Conservation (phyloP, 305 asterid species). For the Solanum hybrid region DNA sequence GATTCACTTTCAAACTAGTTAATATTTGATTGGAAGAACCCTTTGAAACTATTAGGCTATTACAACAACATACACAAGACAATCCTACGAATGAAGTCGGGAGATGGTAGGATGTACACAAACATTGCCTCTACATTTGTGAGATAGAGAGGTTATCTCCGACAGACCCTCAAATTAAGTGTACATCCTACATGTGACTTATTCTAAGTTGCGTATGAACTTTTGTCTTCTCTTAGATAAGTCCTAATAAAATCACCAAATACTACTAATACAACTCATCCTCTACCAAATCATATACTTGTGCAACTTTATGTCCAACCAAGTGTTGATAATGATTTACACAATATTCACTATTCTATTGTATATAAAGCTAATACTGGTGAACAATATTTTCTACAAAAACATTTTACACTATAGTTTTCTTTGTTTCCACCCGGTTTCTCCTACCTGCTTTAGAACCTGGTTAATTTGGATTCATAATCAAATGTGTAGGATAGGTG, state of each 20-base stretch:
- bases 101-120: not conserved
- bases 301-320: conserved; percentile 2
- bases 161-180: not conserved
- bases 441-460: not conserved
- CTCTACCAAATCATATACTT: not conserved
- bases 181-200: not conserved
- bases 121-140: not conserved
- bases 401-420: not conserved
- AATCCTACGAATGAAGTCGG: not conserved
- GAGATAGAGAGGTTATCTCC: not conserved
- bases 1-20: not conserved
- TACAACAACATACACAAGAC: not conserved
- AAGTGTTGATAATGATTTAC: not conserved
- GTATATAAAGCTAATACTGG: not conserved
- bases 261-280: not conserved
- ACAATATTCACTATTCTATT: not conserved
- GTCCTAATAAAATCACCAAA: not conserved
- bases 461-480: not conserved
- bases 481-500: too few relatives aligned
- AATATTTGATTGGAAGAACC: not conserved
- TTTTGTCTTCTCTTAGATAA: not conserved
- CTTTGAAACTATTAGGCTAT: not conserved
- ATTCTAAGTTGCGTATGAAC: not conserved
- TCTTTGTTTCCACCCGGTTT: not conserved
- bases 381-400: not conserved